Evolutionary conservation across 129 eudicot genomes (phyloP).

Genomic region (Tagetes patula): DNA sequence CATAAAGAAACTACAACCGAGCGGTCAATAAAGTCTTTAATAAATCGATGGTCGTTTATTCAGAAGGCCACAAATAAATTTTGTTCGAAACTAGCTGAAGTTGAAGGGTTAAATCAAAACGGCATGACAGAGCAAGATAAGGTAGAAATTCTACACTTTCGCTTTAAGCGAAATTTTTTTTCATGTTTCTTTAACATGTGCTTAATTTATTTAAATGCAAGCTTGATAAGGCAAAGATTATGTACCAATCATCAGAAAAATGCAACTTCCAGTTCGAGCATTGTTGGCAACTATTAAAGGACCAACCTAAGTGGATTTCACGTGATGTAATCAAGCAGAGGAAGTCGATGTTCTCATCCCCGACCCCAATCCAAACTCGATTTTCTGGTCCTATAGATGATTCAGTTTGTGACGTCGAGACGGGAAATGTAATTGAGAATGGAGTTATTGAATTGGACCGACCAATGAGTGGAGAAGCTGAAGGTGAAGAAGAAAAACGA

Average conservation of each 20-base stretch:
- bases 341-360: neutral
- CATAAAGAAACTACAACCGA: neutral
- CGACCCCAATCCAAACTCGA: neutral
- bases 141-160: too few relatives aligned
- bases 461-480: neutral
- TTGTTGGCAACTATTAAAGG: neutral
- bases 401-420: too few relatives aligned
- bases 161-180: neutral
- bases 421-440: neutral
- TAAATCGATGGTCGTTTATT: neutral
- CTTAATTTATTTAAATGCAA: neutral
- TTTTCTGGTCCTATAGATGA: too few relatives aligned
- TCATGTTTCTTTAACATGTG: neutral
- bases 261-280: slow-evolving; percentile 3
- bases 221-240: neutral
- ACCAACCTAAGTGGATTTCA: neutral
- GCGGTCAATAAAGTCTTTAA: neutral
- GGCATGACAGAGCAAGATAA: too few relatives aligned
- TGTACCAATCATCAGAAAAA: neutral
- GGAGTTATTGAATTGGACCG: neutral
- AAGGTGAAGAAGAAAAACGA: neutral
- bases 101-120: neutral
- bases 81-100: neutral
- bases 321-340: neutral
- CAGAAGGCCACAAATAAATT: too few relatives aligned